These are phyloP conservation scores for Aspergillus latus DNA, from an alignment of 2,329 filamentous ascomycete species.

Conservation along the genomic window DNA sequence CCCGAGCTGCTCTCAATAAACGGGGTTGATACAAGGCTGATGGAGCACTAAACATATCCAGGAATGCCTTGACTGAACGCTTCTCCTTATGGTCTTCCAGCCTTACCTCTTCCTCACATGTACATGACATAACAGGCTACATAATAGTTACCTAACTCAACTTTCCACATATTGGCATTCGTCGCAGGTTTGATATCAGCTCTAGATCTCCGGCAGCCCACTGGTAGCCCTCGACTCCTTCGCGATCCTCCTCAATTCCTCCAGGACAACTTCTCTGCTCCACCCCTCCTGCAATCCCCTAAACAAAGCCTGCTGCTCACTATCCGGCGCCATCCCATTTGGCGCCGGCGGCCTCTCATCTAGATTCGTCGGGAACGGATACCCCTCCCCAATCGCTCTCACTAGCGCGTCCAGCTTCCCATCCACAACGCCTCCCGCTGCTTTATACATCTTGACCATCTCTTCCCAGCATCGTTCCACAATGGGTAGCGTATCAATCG, in stretches of 20 bases:
- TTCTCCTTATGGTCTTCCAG: too few species aligned
- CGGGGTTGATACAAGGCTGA: too few species aligned
- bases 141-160: too few species aligned
- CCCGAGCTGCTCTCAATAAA: too few species aligned
- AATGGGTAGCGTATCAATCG: constrained; percentile 53
- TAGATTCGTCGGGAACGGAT: constrained; percentile 63
- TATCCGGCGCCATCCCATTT: constrained; percentile 60
- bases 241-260: constrained; percentile 41
- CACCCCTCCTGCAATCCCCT: constrained; percentile 46
- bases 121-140: too few species aligned
- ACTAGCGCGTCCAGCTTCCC: constrained; percentile 50
- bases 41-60: too few species aligned
- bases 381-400: constrained; percentile 56
- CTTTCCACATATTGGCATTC: too few species aligned
- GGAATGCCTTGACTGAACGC: too few species aligned
- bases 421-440: constrained; percentile 29
- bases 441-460: constrained; percentile 53
- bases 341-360: constrained; percentile 57
- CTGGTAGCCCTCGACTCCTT: constrained; percentile 31
- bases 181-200: too few species aligned
- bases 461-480: constrained; percentile 55
- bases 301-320: constrained; percentile 56
- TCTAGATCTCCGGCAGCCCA: not conserved
- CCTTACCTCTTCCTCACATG: too few species aligned
- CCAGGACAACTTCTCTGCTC: constrained; percentile 43